Base-by-base conservation (phyloP, 2,329 filamentous ascomycete genomes). In the Fusarium irregulare region DNA sequence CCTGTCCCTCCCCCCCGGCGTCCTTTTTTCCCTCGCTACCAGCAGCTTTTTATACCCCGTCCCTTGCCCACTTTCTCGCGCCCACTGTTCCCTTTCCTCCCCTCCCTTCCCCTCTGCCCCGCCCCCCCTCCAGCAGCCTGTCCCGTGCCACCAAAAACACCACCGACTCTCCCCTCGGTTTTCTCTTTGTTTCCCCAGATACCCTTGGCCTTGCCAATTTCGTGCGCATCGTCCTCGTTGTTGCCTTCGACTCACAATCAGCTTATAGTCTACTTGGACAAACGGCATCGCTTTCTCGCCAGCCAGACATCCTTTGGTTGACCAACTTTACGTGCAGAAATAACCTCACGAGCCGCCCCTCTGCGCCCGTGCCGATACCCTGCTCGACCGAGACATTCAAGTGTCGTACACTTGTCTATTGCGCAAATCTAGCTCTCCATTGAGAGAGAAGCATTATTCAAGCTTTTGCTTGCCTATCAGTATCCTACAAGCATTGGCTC, bases 141-240 rank as follows among this genome's bases (percentile, higher is more conserved):
- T 75, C 73, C 73, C 71, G 73, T 75, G 71, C 73, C 73, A 75
- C 73, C 67, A 65, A 75, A 74, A 75, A 73, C 71, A 75, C 70
- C 70, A 74, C 63, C 73, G 65, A 75, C 64, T 74, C 61, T 68
- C 71, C 72, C 72, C 70, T 75, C 73, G 73, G 56, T 73, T 75
- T 75, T 74, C 72, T 75, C 73, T 75, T 75, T 75, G 73, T 75
- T 75, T 75, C 73, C 73, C 73, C 73, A 75, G 73, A 75, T 75
- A 75, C 73, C 73, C 71, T 75, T 74, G 72, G 70, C 71, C 66
- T 73, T 66, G 63, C 67, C 73, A 68, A 67, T 75, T 68, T 56
- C 60, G 70, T 68, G 59, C 64, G 62, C 72, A 65, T 65, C 66
- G 60, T 71, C 60, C 62, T 56, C 40, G 56, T 71, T 56, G 64